Evolutionary conservation across 164 flowering plant species (phyloP).

Genomic region (Akebia trifoliata): DNA sequence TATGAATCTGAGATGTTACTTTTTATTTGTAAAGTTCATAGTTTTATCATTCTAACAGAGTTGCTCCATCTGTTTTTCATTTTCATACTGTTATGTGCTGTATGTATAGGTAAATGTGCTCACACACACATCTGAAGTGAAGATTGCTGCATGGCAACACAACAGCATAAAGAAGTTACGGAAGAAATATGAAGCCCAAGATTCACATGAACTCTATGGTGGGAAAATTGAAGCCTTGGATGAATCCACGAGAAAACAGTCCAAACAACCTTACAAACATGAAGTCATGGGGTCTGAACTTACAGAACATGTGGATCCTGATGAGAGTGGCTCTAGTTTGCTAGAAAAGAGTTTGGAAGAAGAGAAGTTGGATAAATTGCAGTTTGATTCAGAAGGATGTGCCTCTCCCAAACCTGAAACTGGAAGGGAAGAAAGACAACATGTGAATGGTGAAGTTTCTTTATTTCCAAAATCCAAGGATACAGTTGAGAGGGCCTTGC

Average conservation of each 20-base stretch:
- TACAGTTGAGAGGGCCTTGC: not conserved
- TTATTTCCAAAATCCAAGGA: not conserved
- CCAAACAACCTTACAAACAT: slow-evolving; percentile 8
- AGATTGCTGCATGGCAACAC: slow-evolving; percentile 33
- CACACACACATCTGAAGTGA: slow-evolving; percentile 54
- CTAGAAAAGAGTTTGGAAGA: slow-evolving; percentile 3
- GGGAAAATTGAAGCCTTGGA: slow-evolving; percentile 2
- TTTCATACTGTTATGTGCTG: not conserved
- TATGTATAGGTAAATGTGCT: slow-evolving; percentile 58
- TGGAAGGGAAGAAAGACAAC: slow-evolving; percentile 1
- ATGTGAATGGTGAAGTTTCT: not conserved
- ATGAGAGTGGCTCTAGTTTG: slow-evolving; percentile 5
- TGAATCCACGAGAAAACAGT: not conserved
- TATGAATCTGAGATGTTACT: not conserved
- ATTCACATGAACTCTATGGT: slow-evolving; percentile 19
- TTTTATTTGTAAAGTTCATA: not conserved
- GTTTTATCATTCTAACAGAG: too few relatives aligned
- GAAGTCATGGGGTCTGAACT: slow-evolving; percentile 7
- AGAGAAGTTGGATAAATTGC: slow-evolving; percentile 3
- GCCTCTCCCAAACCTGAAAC: too few relatives aligned
- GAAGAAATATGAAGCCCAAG: slow-evolving; percentile 31
- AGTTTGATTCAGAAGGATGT: too few relatives aligned
- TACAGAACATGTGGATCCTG: slow-evolving; percentile 5
- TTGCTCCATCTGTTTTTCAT: too few relatives aligned
- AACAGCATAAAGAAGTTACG: slow-evolving; percentile 24